Conservation (phyloP, 768 basidiomycete species). For the Russula lepida region DNA sequence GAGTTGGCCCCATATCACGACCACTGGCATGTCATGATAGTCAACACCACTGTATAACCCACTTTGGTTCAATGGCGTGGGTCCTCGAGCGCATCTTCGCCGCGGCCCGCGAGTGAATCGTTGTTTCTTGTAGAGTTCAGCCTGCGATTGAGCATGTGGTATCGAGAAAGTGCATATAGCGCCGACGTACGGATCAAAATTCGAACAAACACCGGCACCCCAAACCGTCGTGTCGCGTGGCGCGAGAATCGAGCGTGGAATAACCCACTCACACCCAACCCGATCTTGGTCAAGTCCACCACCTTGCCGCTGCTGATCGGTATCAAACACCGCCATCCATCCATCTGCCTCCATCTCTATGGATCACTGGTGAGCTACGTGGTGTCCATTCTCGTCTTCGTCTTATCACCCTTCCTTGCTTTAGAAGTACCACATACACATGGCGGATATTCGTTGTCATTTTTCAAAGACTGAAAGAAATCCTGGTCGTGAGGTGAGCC, state of each 20-base stretch:
- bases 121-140: not conserved
- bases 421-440: not conserved
- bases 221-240: no score
- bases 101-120: not conserved
- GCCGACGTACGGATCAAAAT: not conserved
- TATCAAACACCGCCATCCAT: not conserved
- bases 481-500: not conserved
- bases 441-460: not conserved
- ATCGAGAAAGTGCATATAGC: no score
- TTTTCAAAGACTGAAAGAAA: not conserved
- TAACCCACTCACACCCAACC: not conserved
- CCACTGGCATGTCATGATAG: not conserved
- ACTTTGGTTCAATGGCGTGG: not conserved
- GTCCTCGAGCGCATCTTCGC: not conserved
- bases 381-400: not conserved
- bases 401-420: not conserved
- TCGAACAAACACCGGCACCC: no score
- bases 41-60: not conserved
- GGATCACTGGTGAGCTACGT: not conserved
- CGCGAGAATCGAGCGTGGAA: not conserved
- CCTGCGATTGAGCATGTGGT: no score
- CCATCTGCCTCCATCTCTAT: not conserved
- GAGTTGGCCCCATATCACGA: no score
- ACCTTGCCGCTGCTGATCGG: not conserved
- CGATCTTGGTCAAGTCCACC: not conserved